Percentiles rank a stretch among this genome's conserved stretches.
Conservation (phyloP, 352 stramenopile species). For the Phytophthora palmivora region DNA sequence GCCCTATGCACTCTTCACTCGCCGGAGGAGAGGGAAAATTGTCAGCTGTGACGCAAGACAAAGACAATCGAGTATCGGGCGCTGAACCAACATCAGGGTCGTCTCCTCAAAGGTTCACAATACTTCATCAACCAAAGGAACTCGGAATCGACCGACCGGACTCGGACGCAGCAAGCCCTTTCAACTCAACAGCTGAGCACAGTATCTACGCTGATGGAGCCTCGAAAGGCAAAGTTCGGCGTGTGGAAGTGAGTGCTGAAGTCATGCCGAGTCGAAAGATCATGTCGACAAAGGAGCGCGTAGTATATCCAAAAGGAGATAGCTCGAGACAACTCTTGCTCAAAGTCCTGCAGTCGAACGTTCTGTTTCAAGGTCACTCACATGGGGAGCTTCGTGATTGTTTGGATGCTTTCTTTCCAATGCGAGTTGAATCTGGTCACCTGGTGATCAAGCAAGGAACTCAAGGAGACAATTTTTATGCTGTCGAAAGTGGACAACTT, state of each 20-base stretch:
- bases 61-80: constrained; percentile 19
- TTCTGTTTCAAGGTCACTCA: constrained; percentile 74
- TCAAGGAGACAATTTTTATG: constrained; percentile 85
- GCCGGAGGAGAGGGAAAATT: constrained; percentile 1
- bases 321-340: constrained; percentile 60
- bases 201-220: constrained; percentile 3
- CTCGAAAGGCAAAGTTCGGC: constrained; percentile 41
- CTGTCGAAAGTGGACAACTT: constrained; percentile 64
- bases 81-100: constrained; percentile 6
- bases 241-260: constrained; percentile 81
- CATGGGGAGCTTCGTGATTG: constrained; percentile 66
- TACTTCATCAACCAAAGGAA: constrained; percentile 28
- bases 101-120: constrained; percentile 25
- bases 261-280: constrained; percentile 80
- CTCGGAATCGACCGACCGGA: constrained; percentile 7
- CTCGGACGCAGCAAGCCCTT: constrained; percentile 10
- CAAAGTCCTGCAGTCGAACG: constrained; percentile 75
- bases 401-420: constrained; percentile 78
- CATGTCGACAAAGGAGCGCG: constrained; percentile 53
- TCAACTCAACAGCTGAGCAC: constrained; percentile 7
- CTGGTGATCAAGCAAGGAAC: constrained; percentile 75
- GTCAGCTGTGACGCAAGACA: background rate
- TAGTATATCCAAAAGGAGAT: constrained; percentile 72
- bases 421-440: constrained; percentile 45
- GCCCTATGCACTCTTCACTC: constrained; percentile 15